phyloP scores from a whole-genome alignment of 164 flowering plant species.

The Macadamia integrifolia region DNA sequence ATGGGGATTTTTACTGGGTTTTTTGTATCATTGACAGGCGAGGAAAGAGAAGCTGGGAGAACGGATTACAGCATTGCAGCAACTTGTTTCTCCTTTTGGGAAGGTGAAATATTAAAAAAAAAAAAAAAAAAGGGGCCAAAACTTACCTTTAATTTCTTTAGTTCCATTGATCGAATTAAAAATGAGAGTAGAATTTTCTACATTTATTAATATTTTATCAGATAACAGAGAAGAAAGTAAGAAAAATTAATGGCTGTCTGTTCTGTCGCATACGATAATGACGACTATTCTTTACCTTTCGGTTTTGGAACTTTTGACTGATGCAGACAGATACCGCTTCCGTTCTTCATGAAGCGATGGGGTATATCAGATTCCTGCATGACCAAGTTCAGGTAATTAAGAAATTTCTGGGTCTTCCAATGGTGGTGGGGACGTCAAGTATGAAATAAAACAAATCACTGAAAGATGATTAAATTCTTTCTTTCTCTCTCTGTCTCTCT shows the following conservation, averaged over 20 bases:
- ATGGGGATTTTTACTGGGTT: neutral
- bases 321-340: constrained; percentile 91
- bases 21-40: constrained; percentile 24
- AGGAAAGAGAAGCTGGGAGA: constrained; percentile 87
- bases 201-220: no score
- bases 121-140: no score
- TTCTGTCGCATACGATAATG: no score
- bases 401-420: no score
- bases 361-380: constrained; percentile 82
- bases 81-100: constrained; percentile 88
- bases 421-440: no score
- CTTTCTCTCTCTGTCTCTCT: neutral
- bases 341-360: constrained; percentile 88
- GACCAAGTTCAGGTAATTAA: constrained; percentile 65
- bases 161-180: neutral
- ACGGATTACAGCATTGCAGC: constrained; percentile 71
- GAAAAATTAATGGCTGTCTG: no score
- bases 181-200: neutral
- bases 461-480: neutral
- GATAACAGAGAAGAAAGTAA: no score
- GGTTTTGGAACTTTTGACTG: constrained; percentile 1
- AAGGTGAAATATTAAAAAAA: constrained; percentile 38
- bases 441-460: neutral
- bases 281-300: no score
- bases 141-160: neutral